These are phyloP conservation scores for Xylaria scruposa DNA, from an alignment of 495 filamentous ascomycete genomes.

Conservation along the genomic window DNA sequence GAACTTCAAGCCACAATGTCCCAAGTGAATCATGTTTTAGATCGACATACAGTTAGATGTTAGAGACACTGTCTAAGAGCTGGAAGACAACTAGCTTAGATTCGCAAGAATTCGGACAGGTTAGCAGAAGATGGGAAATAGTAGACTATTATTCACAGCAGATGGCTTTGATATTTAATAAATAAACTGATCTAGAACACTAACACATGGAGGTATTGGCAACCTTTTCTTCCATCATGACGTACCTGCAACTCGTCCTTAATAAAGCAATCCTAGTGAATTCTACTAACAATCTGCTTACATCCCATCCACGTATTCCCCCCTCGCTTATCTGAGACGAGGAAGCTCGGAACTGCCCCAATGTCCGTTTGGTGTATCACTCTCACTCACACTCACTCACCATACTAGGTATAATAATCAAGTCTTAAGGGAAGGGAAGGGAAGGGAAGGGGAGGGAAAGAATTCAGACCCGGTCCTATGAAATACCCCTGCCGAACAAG, in stretches of 20 bases:
- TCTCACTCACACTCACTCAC: too few relatives aligned
- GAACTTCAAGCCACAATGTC: neutral
- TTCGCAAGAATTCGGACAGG: neutral
- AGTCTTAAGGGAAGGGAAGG: neutral
- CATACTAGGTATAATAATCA: neutral
- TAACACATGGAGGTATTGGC: neutral
- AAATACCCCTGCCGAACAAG: neutral
- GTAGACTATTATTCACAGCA: neutral
- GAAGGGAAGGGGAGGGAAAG: neutral
- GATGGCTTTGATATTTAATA: neutral
- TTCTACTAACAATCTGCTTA: neutral
- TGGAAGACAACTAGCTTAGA: neutral
- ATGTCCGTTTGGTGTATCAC: neutral
- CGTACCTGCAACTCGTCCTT: neutral
- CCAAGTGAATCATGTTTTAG: neutral
- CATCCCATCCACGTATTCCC: neutral
- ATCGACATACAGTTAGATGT: neutral
- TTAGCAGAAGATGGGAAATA: neutral
- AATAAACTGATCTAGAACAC: neutral
- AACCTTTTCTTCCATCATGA: neutral
- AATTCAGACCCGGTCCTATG: neutral
- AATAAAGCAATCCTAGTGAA: neutral
- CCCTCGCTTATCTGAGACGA: conserved; percentile 16
- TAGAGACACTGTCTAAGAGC: neutral
- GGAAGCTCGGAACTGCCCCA: conserved; percentile 11